Base-by-base conservation (phyloP, 2,329 filamentous ascomycete genomes). In the Diaporthe amygdali region DNA sequence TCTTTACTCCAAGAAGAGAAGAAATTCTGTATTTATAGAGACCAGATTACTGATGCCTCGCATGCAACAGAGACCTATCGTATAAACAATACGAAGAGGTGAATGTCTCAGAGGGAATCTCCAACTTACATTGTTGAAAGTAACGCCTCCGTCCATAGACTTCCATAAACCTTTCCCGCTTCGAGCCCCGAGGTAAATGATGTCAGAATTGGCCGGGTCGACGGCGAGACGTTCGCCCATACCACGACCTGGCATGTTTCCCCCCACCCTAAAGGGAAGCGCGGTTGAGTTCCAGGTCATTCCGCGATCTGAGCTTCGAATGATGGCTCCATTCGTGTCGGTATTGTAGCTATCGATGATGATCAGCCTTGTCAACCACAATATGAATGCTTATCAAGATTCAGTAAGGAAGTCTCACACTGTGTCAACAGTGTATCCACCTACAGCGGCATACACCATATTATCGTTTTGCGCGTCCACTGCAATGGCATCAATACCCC, bases 161-260 rank as follows among this genome's bases (percentile, higher is more conserved):
- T 87, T 89, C 84, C 86, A 90, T 3, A 90, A 79, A 2, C 88
- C 88, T 39, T 90, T 85, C 6, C 88, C 88, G 71, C 86, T 89
- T 51, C 88, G 83, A 3, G 88, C 87, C 4, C 88, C 88, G 70
- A 89, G 88, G 76, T 87, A 90, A 22, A 90, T 74, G 70, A 90
- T 86, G 41, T 86, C 83, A 51, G 87, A 85, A 74, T 88, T 87
- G 56, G 86, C 83, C 2, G 88, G 88, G 75, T 90, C 88, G 5
- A 90, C 84, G 2, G 87, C 87, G 5, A 90, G 84, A 27, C 88
- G 83, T 76, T 90, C 88, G 37, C 88, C 88, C 77, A 85, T 86
- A 4, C 88, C 88, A 25, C 88, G 85, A 2, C 88, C 88, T 9
- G 88, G 88, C 87, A 89, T 90, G 76, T 90, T 90, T 0, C 88